phyloP scores from a whole-genome alignment of 164 flowering plant genomes.

The Taxillus chinensis region DNA sequence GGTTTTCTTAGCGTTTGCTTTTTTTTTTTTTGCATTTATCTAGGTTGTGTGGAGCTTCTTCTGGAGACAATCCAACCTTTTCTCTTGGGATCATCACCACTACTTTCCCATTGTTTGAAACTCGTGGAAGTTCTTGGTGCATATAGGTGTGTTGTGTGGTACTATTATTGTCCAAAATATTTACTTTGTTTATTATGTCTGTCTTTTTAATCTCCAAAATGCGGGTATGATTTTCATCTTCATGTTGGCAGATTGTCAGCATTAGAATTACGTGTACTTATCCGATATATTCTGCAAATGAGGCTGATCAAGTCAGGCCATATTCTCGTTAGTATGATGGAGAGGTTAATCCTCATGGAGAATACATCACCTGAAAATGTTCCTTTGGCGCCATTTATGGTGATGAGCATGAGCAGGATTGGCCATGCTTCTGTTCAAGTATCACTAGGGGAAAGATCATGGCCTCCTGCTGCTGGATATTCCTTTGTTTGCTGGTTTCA shows the following conservation, averaged over 20 bases:
- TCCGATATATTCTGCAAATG: slow-evolving; percentile 76
- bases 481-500: slow-evolving; percentile 99
- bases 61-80: slow-evolving; percentile 82
- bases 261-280: slow-evolving; percentile 70
- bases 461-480: slow-evolving; percentile 99
- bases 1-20: slow-evolving; percentile 6
- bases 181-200: background rate
- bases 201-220: background rate
- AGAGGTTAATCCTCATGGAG: slow-evolving; percentile 64
- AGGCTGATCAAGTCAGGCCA: slow-evolving; percentile 62
- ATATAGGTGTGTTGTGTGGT: slow-evolving; percentile 46
- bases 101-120: slow-evolving; percentile 65
- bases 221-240: slow-evolving; percentile 2
- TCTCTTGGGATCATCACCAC: slow-evolving; percentile 68
- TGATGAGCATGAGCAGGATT: slow-evolving; percentile 86
- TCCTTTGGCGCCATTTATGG: slow-evolving; percentile 86
- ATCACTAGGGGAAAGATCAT: slow-evolving; percentile 92
- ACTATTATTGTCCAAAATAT: background rate
- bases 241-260: slow-evolving; percentile 65
- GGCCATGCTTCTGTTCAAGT: slow-evolving; percentile 96
- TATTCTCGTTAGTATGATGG: slow-evolving; percentile 81
- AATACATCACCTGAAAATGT: slow-evolving; percentile 64
- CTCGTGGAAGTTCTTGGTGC: slow-evolving; percentile 96
- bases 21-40: slow-evolving; percentile 13
- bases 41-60: slow-evolving; percentile 93